phyloP scores from a whole-genome alignment of 805 yeast genomes.

The Scheffersomyces amazonensis region DNA sequence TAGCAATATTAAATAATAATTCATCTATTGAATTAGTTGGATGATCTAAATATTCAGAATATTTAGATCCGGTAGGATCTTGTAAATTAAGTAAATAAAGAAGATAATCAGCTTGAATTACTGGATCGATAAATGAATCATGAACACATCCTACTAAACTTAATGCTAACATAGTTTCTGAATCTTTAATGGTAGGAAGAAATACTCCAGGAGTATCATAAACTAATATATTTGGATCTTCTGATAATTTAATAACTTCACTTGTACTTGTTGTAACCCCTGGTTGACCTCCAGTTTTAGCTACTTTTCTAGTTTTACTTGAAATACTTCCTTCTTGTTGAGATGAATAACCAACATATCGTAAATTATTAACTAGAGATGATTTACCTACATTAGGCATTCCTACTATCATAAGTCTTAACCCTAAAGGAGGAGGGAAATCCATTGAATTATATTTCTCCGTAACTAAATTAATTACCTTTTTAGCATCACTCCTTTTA shows the following conservation, averaged over 20 bases:
- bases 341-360: slow-evolving; percentile 41
- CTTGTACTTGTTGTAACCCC: slow-evolving; percentile 85
- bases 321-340: slow-evolving; percentile 25
- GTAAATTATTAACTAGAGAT: slow-evolving; percentile 71
- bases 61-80: slow-evolving; percentile 43
- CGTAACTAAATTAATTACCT: slow-evolving; percentile 49
- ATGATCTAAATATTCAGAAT: slow-evolving; percentile 43
- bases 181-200: slow-evolving; percentile 65
- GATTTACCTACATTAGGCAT: slow-evolving; percentile 99
- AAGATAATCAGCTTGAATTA: slow-evolving; percentile 81
- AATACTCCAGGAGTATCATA: slow-evolving; percentile 95
- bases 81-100: slow-evolving; percentile 70
- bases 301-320: slow-evolving; percentile 56
- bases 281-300: slow-evolving; percentile 81
- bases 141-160: slow-evolving; percentile 75
- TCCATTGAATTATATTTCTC: slow-evolving; percentile 42
- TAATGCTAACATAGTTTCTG: slow-evolving; percentile 71
- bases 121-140: slow-evolving; percentile 70
- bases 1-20: slow-evolving; percentile 50
- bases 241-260: slow-evolving; percentile 63
- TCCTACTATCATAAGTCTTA: slow-evolving; percentile 75
- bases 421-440: slow-evolving; percentile 83
- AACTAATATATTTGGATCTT: slow-evolving; percentile 62
- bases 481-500: slow-evolving; percentile 44
- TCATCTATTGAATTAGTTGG: slow-evolving; percentile 75